A percentile compares a stretch with the other conserved stretches of the same genome.
phyloP scores from a whole-genome alignment of 345 rosid species.

The Citrus maxima region DNA sequence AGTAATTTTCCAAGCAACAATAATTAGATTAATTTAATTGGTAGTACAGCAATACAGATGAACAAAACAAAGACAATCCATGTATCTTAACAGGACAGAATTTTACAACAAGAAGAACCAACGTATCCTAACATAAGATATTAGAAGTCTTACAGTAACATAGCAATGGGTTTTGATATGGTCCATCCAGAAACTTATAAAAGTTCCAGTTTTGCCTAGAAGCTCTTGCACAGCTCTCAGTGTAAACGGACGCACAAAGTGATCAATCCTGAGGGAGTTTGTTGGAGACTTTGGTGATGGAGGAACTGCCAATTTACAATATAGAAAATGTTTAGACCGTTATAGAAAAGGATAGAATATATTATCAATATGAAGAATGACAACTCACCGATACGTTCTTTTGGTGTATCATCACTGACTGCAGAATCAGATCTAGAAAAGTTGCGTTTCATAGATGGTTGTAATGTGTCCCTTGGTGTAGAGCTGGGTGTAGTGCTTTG shows the following conservation, averaged over 20 bases:
- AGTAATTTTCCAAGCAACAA: neutral
- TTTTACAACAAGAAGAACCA: neutral
- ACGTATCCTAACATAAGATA: neutral
- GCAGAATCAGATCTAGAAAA: slow-evolving; percentile 67
- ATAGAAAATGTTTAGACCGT: slow-evolving; percentile 1
- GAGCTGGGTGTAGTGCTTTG: slow-evolving; percentile 47
- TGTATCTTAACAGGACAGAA: neutral
- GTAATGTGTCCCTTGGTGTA: slow-evolving; percentile 51
- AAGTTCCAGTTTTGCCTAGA: slow-evolving; percentile 76
- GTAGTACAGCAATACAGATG: neutral
- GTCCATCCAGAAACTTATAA: slow-evolving; percentile 94
- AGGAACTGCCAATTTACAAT: slow-evolving; percentile 58
- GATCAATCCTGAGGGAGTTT: slow-evolving; percentile 80
- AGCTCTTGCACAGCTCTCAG: slow-evolving; percentile 97
- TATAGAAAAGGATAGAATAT: neutral
- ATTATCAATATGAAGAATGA: neutral
- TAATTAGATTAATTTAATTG: neutral
- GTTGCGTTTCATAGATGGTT: slow-evolving; percentile 46
- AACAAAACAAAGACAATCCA: neutral
- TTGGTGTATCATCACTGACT: slow-evolving; percentile 59
- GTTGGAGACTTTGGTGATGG: slow-evolving; percentile 78
- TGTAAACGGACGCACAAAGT: slow-evolving; percentile 92
- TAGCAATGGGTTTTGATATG: slow-evolving; percentile 96
- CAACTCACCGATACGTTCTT: slow-evolving; percentile 84
- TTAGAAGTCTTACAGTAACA: slow-evolving; percentile 60